Evolutionary conservation across 2,329 filamentous ascomycete species (phyloP), one percentile per base, ranked within the genome.

Genomic region (Saccharata proteae): DNA sequence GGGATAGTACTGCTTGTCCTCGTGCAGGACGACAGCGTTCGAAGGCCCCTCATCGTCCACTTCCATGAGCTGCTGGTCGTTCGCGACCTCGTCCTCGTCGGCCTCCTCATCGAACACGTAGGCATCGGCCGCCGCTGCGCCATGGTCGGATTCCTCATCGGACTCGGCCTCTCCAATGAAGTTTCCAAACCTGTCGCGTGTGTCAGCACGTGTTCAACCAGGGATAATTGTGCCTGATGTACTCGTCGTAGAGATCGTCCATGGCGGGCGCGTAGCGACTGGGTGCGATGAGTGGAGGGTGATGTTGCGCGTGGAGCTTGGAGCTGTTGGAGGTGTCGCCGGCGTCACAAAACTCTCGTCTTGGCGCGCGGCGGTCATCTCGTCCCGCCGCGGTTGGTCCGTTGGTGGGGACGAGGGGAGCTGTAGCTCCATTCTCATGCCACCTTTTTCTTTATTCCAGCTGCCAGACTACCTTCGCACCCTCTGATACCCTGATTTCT

Each of bases 1-100:
- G 17, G 90, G 90, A 53, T 98, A 98, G 59, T 98, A 98, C 55
- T 96, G 90, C 58, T 98, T 98, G 62, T 98, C 90, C 66, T 98
- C 90, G 61, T 98, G 90, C 26, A 98, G 71, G 36, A 98, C 72
- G n/a, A 98, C 85, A 30, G 90, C 88, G 56, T 96, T 98, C 4
- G 86, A 94, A 3, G 88, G 82, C 10, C 81, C 85, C 29, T 86
- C 79, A 55, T 84, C 80, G 52, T 96, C 88, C 25, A 96, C 63
- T 48, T 96, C 83, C 88, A 98, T 96, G 46, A 90, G 63, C 59
- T 93, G 81, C 54, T 92, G 79, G 26, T 80, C 78, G 21, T 76
- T 68, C 17, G 36, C 48, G 16, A 43, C 51, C 26, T 56, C 55
- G 4, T 52, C 52, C 32, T 72, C 54, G 28, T 72, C 72, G 38